Evolutionary conservation across 2,329 filamentous ascomycete genomes (phyloP).

Genomic region (Sphaerulina populicola): DNA sequence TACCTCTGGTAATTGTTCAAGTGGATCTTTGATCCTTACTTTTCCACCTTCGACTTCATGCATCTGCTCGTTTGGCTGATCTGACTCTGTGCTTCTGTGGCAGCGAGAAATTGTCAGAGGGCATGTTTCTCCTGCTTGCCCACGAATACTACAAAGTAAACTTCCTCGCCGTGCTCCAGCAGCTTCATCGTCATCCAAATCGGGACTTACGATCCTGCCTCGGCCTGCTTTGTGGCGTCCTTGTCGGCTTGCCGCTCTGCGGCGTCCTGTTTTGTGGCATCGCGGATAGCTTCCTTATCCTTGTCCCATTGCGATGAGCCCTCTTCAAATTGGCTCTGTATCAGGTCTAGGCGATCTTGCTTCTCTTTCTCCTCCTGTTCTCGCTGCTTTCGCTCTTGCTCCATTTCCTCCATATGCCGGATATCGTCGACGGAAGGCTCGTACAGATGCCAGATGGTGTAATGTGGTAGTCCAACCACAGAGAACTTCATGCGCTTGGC

Average conservation of each 20-base stretch:
- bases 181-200: slow-evolving; percentile 1
- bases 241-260: slow-evolving; percentile 29
- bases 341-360: slow-evolving; percentile 63
- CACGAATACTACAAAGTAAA: slow-evolving; percentile 8
- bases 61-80: slow-evolving; percentile 2
- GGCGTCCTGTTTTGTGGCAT: slow-evolving; percentile 52
- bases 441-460: slow-evolving; percentile 99
- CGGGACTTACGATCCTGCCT: slow-evolving; percentile 21
- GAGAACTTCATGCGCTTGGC: slow-evolving; percentile 92
- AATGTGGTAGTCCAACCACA: slow-evolving; percentile 90
- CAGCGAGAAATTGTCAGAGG: slow-evolving; percentile 23
- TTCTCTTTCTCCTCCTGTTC: slow-evolving; percentile 73
- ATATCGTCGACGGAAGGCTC: slow-evolving; percentile 98
- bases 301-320: slow-evolving; percentile 80
- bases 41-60: slow-evolving; percentile 10
- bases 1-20: slow-evolving; percentile 15
- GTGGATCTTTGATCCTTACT: background rate
- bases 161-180: slow-evolving; percentile 3
- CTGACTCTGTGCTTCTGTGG: slow-evolving; percentile 15
- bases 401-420: slow-evolving; percentile 98
- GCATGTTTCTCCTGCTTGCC: slow-evolving; percentile 21
- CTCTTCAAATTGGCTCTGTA: slow-evolving; percentile 70
- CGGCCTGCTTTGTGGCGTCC: slow-evolving; percentile 13
- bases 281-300: slow-evolving; percentile 71
- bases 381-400: slow-evolving; percentile 68